phyloP scores from a whole-genome alignment of 2,329 filamentous ascomycete species.

The Ilyonectria mors-panacis region DNA sequence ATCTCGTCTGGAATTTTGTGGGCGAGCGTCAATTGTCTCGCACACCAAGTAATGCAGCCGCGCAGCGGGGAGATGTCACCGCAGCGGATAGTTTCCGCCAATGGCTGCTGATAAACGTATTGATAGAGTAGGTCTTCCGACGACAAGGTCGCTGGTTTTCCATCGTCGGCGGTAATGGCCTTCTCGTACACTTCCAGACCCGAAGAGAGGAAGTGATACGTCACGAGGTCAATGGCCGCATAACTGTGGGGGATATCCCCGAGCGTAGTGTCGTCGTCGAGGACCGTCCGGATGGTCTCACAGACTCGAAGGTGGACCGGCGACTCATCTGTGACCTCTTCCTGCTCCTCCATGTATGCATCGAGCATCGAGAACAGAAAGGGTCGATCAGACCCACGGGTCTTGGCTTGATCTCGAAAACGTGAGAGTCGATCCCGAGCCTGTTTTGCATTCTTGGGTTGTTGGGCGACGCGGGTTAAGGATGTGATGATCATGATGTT shows the following conservation, averaged over 20 bases:
- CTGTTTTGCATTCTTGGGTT: slow-evolving; percentile 31
- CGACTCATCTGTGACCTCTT: slow-evolving; percentile 25
- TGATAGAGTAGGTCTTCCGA: slow-evolving; percentile 37
- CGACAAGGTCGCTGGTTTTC: slow-evolving; percentile 22
- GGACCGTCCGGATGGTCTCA: slow-evolving; percentile 22
- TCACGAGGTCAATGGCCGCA: slow-evolving; percentile 42
- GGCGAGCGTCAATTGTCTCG: slow-evolving; percentile 34
- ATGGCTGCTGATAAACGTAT: slow-evolving; percentile 41
- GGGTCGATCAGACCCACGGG: slow-evolving; percentile 1
- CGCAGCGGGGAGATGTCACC: slow-evolving; percentile 30
- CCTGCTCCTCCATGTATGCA: slow-evolving; percentile 33
- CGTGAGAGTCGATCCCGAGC: slow-evolving; percentile 34
- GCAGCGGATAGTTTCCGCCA: slow-evolving; percentile 25
- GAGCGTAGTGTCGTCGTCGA: slow-evolving; percentile 29
- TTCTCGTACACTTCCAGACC: slow-evolving; percentile 42
- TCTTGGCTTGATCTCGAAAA: slow-evolving; percentile 13
- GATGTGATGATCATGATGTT: slow-evolving; percentile 37
- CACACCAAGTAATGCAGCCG: slow-evolving; percentile 42
- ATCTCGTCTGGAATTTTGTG: slow-evolving; percentile 33
- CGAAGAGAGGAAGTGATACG: slow-evolving; percentile 38
- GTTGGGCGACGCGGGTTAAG: slow-evolving; percentile 40
- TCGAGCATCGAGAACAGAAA: slow-evolving; percentile 42
- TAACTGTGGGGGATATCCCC: slow-evolving; percentile 28
- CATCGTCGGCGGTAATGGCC: slow-evolving; percentile 1
- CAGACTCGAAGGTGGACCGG: slow-evolving; percentile 19